Evolutionary conservation across 208 protist genomes (phyloP).

Genomic region (Naegleria lovaniensis): DNA sequence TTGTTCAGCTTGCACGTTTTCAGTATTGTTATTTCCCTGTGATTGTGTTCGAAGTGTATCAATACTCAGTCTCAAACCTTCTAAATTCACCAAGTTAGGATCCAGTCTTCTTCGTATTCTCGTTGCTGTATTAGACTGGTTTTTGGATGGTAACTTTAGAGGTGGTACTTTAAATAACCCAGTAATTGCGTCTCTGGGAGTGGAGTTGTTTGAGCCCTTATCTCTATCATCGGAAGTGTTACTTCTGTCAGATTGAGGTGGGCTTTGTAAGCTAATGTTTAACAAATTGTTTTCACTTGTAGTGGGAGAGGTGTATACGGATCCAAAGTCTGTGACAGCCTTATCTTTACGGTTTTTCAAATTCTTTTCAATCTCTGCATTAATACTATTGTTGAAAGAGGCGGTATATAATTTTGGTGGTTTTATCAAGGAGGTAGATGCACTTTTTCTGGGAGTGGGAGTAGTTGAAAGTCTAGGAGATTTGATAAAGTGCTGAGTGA

Average conservation of each 20-base stretch:
- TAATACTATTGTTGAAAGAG: background rate
- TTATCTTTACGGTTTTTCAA: background rate
- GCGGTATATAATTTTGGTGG: background rate
- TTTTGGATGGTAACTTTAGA: background rate
- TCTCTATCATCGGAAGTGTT: background rate
- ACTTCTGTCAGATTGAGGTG: background rate
- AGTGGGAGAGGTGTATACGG: background rate
- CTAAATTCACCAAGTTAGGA: background rate
- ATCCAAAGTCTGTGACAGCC: background rate
- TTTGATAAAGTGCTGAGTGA: background rate
- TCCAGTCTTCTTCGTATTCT: background rate
- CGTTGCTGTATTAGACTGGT: background rate
- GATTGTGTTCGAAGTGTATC: background rate
- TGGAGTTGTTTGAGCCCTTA: background rate
- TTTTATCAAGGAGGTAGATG: background rate
- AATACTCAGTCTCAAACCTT: constrained; percentile 15
- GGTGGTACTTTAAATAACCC: background rate
- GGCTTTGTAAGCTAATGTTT: background rate
- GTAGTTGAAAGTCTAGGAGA: background rate
- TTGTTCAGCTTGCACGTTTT: background rate
- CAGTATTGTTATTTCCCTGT: background rate
- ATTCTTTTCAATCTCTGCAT: background rate
- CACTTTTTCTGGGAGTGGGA: background rate
- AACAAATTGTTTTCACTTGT: background rate
- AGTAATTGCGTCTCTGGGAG: background rate